Evolutionary conservation across 371 early-diverging fungal species (phyloP).

Genomic region (Cladochytrium tenue): DNA sequence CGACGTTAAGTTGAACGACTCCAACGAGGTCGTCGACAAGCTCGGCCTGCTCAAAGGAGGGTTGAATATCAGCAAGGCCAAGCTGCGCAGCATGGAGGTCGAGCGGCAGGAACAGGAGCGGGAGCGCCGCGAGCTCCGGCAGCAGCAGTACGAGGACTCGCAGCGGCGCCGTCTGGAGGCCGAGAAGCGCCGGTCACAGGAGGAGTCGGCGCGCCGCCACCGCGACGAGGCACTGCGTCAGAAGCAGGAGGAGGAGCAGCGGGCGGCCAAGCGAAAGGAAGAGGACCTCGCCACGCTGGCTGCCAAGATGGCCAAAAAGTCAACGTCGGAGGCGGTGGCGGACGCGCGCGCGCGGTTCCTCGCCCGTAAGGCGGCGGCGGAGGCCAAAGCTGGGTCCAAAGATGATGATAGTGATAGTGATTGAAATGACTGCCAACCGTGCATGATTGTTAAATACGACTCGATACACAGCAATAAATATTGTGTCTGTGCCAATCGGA

Average conservation of each 20-base stretch:
- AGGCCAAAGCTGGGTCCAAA: conserved; percentile 1
- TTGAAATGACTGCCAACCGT: too few species aligned
- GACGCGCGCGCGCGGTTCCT: conserved; percentile 77
- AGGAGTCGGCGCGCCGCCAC: conserved; percentile 35
- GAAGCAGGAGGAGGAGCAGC: conserved; percentile 54
- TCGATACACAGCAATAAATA: too few species aligned
- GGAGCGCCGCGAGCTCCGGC: conserved; percentile 48
- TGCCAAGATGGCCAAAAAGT: conserved; percentile 61
- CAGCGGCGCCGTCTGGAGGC: conserved; percentile 54
- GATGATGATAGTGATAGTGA: conserved; percentile 13
- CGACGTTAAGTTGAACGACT: conserved; percentile 65
- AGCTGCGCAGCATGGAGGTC: conserved; percentile 20
- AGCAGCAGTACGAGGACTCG: conserved; percentile 51
- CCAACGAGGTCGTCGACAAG: conserved; percentile 79
- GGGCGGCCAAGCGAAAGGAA: conserved; percentile 55
- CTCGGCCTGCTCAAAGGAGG: conserved; percentile 74
- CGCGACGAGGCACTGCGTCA: conserved; percentile 30
- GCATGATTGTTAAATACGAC: too few species aligned
- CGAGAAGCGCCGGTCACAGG: conserved; percentile 57
- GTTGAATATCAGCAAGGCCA: conserved; percentile 63
- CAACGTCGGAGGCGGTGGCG: conserved; percentile 68
- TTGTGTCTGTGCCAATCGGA: too few species aligned
- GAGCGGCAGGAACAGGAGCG: conserved; percentile 37
- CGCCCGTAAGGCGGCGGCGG: conserved; percentile 65
- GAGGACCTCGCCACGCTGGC: conserved; percentile 37